Evolutionary conservation across 805 yeast genomes (phyloP).

Genomic region (Priceomyces fermenticarens): DNA sequence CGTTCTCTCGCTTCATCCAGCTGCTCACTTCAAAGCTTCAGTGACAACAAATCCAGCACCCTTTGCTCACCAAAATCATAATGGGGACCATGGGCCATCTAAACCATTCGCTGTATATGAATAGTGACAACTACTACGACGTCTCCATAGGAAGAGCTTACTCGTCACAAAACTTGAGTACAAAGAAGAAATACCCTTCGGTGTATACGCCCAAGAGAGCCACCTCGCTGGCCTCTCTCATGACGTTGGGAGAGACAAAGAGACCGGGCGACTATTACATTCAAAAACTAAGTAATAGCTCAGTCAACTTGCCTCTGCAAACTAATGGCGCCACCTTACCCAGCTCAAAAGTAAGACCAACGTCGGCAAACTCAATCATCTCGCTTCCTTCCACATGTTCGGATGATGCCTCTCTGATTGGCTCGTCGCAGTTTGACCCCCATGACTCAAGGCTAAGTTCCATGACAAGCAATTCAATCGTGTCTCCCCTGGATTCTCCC

Average conservation of each 20-base stretch:
- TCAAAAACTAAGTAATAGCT: constrained; percentile 24
- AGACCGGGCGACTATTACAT: constrained; percentile 42
- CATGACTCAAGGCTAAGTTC: constrained; percentile 38
- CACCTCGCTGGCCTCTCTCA: constrained; percentile 23
- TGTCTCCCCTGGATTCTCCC: constrained; percentile 19
- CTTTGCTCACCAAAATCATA: too few relatives aligned
- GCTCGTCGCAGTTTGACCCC: constrained; percentile 30
- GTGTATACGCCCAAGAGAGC: constrained; percentile 21
- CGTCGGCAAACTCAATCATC: constrained; percentile 30
- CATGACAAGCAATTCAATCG: constrained; percentile 26
- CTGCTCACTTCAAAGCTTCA: too few relatives aligned
- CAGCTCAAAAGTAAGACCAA: constrained; percentile 17
- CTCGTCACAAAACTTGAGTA: constrained; percentile 4
- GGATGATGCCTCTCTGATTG: constrained; percentile 33
- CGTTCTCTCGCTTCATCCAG: too few relatives aligned
- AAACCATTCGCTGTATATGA: constrained; percentile 17
- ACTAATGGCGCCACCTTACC: constrained; percentile 3
- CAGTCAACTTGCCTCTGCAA: constrained; percentile 14
- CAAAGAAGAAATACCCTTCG: constrained; percentile 16
- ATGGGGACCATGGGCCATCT: constrained; percentile 14
- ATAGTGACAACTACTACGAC: constrained; percentile 26
- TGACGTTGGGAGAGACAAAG: constrained; percentile 18
- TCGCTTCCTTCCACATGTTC: constrained; percentile 31
- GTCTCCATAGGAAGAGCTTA: constrained; percentile 12
- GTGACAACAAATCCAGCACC: too few relatives aligned